Conservation (phyloP, 176 grass and related monocot genomes). For the Oryza glumipatula region DNA sequence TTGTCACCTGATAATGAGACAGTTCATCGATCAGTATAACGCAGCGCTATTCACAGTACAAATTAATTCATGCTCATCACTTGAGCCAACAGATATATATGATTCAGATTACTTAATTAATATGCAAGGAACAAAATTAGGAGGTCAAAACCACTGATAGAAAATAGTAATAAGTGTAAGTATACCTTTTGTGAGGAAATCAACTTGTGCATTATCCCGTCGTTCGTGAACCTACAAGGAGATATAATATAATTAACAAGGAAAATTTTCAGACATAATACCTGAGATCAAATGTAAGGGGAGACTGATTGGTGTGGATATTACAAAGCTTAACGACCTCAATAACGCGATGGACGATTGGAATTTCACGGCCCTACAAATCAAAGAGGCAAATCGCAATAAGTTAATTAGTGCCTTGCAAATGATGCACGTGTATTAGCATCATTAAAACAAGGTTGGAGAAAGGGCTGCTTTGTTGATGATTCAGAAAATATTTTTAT, state of each 20-base stretch:
- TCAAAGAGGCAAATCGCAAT: conserved; percentile 11
- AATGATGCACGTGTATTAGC: background rate
- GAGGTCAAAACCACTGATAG: background rate
- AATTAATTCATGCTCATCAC: background rate
- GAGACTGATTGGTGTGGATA: background rate
- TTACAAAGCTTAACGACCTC: conserved; percentile 45
- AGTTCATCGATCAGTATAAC: background rate
- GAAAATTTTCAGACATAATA: background rate
- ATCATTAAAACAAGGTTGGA: background rate
- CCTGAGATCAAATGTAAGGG: background rate
- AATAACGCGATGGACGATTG: conserved; percentile 96
- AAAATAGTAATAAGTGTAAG: background rate
- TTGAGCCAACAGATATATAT: background rate
- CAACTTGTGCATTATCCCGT: conserved; percentile 53
- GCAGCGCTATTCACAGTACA: background rate
- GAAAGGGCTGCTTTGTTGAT: background rate
- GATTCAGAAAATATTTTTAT: background rate
- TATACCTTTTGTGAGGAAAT: conserved; percentile 87
- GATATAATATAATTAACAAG: background rate
- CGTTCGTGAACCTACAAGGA: conserved; percentile 69
- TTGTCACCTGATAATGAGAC: conserved; percentile 60
- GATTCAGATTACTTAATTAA: background rate
- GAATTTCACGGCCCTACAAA: conserved; percentile 74
- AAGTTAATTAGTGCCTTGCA: background rate
- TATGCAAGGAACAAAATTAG: background rate